Evolutionary conservation across 2,329 filamentous ascomycete species (phyloP).

Genomic region (Penicillium sp.): DNA sequence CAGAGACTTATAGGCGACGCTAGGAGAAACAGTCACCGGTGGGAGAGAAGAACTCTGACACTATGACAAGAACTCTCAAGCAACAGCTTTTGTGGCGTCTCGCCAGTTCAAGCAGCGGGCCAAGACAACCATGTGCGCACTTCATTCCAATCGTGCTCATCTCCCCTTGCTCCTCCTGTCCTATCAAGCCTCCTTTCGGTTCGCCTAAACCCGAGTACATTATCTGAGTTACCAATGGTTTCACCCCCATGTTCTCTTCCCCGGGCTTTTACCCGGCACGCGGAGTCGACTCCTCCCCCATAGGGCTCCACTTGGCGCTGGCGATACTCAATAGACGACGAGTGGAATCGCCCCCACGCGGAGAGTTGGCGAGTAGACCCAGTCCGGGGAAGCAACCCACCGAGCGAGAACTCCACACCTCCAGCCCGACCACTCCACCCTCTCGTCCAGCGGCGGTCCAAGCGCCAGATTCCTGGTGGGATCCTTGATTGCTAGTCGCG

Average conservation of each 20-base stretch:
- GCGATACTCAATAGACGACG: too few relatives aligned
- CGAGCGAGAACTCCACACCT: constrained; percentile 9
- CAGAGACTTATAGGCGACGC: not conserved
- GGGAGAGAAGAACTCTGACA: not conserved
- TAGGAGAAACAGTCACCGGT: not conserved
- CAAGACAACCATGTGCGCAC: not conserved
- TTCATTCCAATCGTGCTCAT: not conserved
- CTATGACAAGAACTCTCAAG: not conserved
- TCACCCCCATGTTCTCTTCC: not conserved
- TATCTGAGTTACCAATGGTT: not conserved
- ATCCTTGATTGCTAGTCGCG: not conserved
- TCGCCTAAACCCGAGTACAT: not conserved
- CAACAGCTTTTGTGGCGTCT: not conserved
- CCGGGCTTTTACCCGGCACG: constrained; percentile 11
- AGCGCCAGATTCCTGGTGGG: not conserved
- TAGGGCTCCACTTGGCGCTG: not conserved
- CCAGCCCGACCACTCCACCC: not conserved
- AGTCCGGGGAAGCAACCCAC: constrained; percentile 27
- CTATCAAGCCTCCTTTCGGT: not conserved
- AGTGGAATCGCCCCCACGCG: not conserved
- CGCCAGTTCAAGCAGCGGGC: not conserved
- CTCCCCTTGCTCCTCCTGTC: not conserved
- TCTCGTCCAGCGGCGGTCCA: not conserved
- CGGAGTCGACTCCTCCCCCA: not conserved
- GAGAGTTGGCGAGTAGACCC: not conserved